phyloP scores from a whole-genome alignment of 2,329 filamentous ascomycete genomes.

The Waltergamsia citrina region DNA sequence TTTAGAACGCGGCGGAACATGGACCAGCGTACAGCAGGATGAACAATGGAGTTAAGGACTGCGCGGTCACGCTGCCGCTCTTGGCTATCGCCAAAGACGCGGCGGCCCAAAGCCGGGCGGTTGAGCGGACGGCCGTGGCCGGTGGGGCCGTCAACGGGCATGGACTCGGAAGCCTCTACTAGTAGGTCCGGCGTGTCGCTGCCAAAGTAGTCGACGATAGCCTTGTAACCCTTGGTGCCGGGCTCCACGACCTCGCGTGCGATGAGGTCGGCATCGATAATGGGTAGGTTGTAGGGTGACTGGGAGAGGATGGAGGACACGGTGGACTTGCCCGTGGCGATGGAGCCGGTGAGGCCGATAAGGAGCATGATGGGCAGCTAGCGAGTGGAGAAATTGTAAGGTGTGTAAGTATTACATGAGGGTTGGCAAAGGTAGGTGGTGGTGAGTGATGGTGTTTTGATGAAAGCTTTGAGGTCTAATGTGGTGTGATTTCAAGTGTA shows the following conservation, averaged over 20 bases:
- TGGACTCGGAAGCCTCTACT: slow-evolving; percentile 43
- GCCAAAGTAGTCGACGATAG: slow-evolving; percentile 74
- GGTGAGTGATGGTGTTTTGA: no score
- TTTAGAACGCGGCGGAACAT: slow-evolving; percentile 69
- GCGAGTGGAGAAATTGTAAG: no score
- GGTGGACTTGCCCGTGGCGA: slow-evolving; percentile 96
- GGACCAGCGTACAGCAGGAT: slow-evolving; percentile 77
- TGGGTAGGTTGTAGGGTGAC: slow-evolving; percentile 74
- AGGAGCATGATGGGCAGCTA: slow-evolving; percentile 77
- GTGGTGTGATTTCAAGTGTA: no score
- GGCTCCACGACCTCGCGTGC: slow-evolving; percentile 92
- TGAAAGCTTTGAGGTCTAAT: no score
- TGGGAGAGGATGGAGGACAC: slow-evolving; percentile 75
- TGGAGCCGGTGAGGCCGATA: slow-evolving; percentile 91
- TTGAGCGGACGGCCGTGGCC: slow-evolving; percentile 70
- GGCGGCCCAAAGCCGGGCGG: slow-evolving; percentile 70
- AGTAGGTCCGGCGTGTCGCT: slow-evolving; percentile 81
- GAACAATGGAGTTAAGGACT: slow-evolving; percentile 81
- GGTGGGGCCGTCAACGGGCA: slow-evolving; percentile 42
- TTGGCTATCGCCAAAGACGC: slow-evolving; percentile 75
- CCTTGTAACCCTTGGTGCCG: slow-evolving; percentile 72
- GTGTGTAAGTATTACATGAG: no score
- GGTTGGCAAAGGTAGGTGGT: no score
- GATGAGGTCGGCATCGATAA: slow-evolving; percentile 89
- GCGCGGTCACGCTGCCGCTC: slow-evolving; percentile 62